Percentiles rank a stretch among this genome's conserved stretches.
Evolutionary conservation across 2,329 filamentous ascomycete species (phyloP).

Genomic region (Colletotrichum sp.): DNA sequence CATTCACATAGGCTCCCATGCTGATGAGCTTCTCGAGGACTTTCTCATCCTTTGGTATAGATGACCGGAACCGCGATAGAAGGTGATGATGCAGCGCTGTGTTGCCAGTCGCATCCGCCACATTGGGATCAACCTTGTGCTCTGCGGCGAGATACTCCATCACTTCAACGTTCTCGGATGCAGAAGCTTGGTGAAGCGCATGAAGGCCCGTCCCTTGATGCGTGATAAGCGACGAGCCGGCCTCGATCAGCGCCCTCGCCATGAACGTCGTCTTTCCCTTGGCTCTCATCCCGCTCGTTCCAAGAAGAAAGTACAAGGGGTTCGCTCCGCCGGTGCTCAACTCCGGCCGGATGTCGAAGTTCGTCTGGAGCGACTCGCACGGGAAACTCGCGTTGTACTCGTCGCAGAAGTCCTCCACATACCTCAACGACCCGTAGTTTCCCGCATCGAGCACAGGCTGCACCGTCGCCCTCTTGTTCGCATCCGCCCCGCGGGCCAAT

Average conservation of each 20-base stretch:
- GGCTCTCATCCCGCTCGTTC: background rate
- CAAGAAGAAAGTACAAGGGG: constrained; percentile 12
- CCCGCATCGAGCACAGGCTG: constrained; percentile 5
- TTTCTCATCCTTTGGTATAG: background rate
- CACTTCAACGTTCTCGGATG: background rate
- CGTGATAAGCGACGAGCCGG: constrained; percentile 1
- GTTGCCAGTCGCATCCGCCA: background rate
- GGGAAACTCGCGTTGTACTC: constrained; percentile 18
- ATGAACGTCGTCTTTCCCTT: background rate
- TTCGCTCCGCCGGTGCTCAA: constrained; percentile 1
- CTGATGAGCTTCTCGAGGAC: constrained; percentile 27
- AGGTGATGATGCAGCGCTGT: constrained; percentile 16
- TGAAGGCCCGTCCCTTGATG: background rate
- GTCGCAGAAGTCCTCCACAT: constrained; percentile 12
- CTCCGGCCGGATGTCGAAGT: background rate
- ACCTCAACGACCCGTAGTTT: constrained; percentile 3
- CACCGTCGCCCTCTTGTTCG: constrained; percentile 3
- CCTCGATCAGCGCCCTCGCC: background rate
- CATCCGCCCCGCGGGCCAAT: background rate
- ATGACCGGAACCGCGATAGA: background rate
- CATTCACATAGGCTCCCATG: constrained; percentile 35
- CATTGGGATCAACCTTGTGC: background rate
- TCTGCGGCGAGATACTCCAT: background rate
- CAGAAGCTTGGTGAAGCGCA: constrained; percentile 9
- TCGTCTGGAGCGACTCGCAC: constrained; percentile 6